These are phyloP conservation scores for Exsudoporus frostii DNA, from an alignment of 768 basidiomycete genomes.

Conservation along the genomic window DNA sequence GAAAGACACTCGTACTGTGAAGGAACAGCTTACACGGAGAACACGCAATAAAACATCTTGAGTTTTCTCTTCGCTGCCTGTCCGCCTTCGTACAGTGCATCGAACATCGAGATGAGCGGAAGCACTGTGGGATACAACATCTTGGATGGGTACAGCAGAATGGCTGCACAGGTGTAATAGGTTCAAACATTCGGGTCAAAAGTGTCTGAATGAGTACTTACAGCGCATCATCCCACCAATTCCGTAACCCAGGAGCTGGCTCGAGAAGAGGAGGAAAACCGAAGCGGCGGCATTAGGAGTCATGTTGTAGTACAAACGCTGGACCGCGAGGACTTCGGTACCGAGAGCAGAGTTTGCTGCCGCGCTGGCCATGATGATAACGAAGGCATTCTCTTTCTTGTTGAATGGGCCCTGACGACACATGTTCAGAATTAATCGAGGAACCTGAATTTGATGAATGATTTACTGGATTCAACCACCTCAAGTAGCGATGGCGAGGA, in stretches of 20 bases:
- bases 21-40: constrained; percentile 26
- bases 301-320: constrained; percentile 51
- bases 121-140: constrained; percentile 40
- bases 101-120: constrained; percentile 25
- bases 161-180: constrained; percentile 4
- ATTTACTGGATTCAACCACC: constrained; percentile 49
- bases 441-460: neutral
- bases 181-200: neutral
- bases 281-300: constrained; percentile 46
- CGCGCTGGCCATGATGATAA: constrained; percentile 55
- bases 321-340: constrained; percentile 54
- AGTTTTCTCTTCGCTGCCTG: constrained; percentile 39
- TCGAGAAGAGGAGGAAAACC: constrained; percentile 43
- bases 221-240: constrained; percentile 52
- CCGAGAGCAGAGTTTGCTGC: constrained; percentile 54
- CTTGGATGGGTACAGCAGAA: constrained; percentile 42
- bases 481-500: constrained; percentile 42
- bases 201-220: constrained; percentile 17
- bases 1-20: neutral
- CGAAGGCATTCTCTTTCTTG: constrained; percentile 58
- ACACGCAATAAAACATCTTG: constrained; percentile 24
- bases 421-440: neutral
- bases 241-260: constrained; percentile 45
- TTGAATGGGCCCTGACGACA: constrained; percentile 48
- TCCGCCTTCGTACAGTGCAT: constrained; percentile 41